Evolutionary conservation across 2,329 filamentous ascomycete species (phyloP), one percentile per base, ranked within the genome.

Genomic region (Aureobasidium sp.): DNA sequence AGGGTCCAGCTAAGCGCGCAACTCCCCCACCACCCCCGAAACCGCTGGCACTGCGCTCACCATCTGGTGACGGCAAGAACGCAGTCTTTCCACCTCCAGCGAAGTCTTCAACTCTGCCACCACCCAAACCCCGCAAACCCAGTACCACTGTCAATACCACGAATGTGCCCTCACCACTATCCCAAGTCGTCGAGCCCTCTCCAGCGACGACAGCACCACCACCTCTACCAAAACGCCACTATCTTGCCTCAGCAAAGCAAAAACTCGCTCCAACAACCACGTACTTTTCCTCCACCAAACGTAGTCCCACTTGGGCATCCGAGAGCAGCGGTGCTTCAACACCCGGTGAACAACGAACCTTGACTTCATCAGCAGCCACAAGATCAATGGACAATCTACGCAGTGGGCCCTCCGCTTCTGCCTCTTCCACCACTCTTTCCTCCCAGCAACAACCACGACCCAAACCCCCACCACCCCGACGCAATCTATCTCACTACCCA

Each of bases 11-110:
- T 17, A 62, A 42, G 41, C 64, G 57, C 46, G 41, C 50, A 27
- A 61, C 60, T 9, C 55, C 64, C 5, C 70, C 70, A 15, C 71
- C 72, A 23, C 66, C 70, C n/a, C 67, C 70, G 0, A 76, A 76
- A 62, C 74, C 73, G 23, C 59, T 69, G 8, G 68, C 70, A 10
- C 66, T 80, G 7, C 73, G 76, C 23, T 78, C 73, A 66, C 61
- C 71, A 2, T 76, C 77, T 8, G 70, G 70, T 70, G 61, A 70
- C 52, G 37, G 46, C 23, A 47, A 56, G 26, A 64, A 65, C 57
- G 63, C 37, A 64, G 65, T 58, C 3, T 51, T 41, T 20, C 56
- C 61, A 10, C 59, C 71, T 48, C 64, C 70, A 23, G 68, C 71
- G 23, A 58, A 58, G 20, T 23, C 36, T 5, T 23, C 56, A 9